These are phyloP conservation scores for Boletellus ananiceps DNA, from an alignment of 768 basidiomycete species.

Conservation along the genomic window DNA sequence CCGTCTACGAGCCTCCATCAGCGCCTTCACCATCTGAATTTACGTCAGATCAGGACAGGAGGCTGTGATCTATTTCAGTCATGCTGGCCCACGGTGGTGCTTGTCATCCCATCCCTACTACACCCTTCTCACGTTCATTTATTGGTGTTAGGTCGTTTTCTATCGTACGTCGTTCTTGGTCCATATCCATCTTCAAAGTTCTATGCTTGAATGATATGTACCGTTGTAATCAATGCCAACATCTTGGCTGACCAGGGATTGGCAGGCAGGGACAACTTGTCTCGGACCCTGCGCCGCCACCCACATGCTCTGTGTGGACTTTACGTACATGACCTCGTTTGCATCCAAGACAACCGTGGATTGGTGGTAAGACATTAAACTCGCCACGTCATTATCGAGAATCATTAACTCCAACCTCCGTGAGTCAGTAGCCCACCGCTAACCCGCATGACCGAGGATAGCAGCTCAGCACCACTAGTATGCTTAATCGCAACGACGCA, in stretches of 20 bases:
- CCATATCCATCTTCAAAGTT: neutral
- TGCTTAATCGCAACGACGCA: neutral
- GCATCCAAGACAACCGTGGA: slow-evolving; percentile 1
- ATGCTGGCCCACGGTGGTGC: neutral
- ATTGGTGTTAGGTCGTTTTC: neutral
- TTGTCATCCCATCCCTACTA: neutral
- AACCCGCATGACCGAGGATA: too few species aligned
- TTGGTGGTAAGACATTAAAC: slow-evolving; percentile 5
- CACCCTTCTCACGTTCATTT: neutral
- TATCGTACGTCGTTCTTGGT: neutral
- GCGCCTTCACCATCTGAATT: slow-evolving; percentile 3
- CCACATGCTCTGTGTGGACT: neutral
- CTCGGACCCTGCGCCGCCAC: neutral
- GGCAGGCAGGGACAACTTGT: too few species aligned
- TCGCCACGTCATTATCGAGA: neutral
- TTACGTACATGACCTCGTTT: neutral
- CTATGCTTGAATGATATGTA: neutral
- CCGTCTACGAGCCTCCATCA: slow-evolving; percentile 53
- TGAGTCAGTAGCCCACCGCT: too few species aligned
- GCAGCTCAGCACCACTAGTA: too few species aligned
- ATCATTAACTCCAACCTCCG: too few species aligned
- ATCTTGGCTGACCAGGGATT: neutral
- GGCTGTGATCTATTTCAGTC: slow-evolving; percentile 1
- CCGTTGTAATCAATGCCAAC: neutral
- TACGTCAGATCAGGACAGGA: slow-evolving; percentile 5